Base-by-base conservation (phyloP, 805 yeast genomes). In the Candida sanyiensis region DNA sequence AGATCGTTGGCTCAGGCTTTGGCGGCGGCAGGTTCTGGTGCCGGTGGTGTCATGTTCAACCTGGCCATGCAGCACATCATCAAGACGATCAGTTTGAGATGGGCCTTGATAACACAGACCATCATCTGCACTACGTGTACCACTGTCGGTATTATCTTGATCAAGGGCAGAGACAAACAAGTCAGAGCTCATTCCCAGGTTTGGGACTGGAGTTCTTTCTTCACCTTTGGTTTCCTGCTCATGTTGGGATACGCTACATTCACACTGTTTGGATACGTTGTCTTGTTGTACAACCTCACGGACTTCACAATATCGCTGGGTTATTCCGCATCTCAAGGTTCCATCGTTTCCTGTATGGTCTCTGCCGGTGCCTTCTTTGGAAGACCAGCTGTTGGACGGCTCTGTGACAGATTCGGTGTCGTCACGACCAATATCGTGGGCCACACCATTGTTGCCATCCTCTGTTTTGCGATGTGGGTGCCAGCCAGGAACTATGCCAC, bases 271-370 rank as follows among this genome's bases (percentile, higher is more conserved):
- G 84, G 83, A 0, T 78, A 77, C 49, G 83, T 75, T 34, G 68
- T 74, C 13, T 60, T 75, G 26, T 64, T 77, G 55, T 78, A 77
- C 51, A 70, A 73, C 23, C 57, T 78, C 45, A 73, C 77, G 13
- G 76, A 77, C 45, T 76, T 72, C 47, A 75, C 83, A 6, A 64
- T 69, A 3, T 70, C 80, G 4, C 49, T 78, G 39, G 85, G 85
- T 1, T 78, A 77, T 47, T 47, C 70, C 6, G 62, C 69, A 1
- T 48, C 62, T 15, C 74, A 77, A 45, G 81, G 82, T 3, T 70
- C 82, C 1, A 59, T 70, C 16, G 79, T 74, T 3, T 59, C 78
- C 3, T 78, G 82, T 9, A 70, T 76, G 77, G 63, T 73, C 9
- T 72, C 75, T 33, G 68, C 73, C 9, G 83, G 83, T 3, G 69